Base-by-base conservation (phyloP, 202 grass and related monocot species). In the Eragrostis tef region DNA sequence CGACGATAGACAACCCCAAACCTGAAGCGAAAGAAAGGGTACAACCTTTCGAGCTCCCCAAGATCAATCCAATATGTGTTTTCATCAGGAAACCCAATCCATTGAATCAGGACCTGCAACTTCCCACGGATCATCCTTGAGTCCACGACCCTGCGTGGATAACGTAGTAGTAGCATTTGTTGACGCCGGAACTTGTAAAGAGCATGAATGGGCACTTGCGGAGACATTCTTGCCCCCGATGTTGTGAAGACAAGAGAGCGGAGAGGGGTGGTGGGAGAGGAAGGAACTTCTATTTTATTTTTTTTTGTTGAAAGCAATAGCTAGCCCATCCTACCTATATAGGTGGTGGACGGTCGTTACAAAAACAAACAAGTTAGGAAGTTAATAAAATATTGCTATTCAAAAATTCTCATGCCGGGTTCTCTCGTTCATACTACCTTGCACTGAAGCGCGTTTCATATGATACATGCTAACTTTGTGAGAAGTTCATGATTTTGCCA, bases 41-140 rank as follows among this genome's bases (percentile, higher is more conserved):
- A 78, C 14, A 78, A 11, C 1, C 27, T 26, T 0, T 11, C 5
- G 21, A 78, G 26, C 16, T 78, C 60, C 24, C 51, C 26, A 17
- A 78, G 0, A 9, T 31, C 19, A 22, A 78, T 6, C 75, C 75
- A 78, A 6, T 17, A 49, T 36, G 60, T 2, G 0, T 9, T 50
- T 7, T 65, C 75, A 39, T 78, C 26, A 36, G 45, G 60, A 65
- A 65, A 66, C 1, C 75, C 60, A 51, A 51, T 11, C 75, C 75
- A 78, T 0, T 39, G 60, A 78, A 51, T 22, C 11, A 78, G 0
- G 36, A 78, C 11, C n/a, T 78, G 59, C 11, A 65, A 15, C 11
- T 19, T 51, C 0, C 60, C 75, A 36, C 36, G 6, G 11, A 11
- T 50, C 11, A 13, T 1, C 2, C 60, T 10, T 21, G 75, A 78